Evolutionary conservation across 768 basidiomycete genomes (phyloP).

Genomic region (Gymnopilus dilepis): DNA sequence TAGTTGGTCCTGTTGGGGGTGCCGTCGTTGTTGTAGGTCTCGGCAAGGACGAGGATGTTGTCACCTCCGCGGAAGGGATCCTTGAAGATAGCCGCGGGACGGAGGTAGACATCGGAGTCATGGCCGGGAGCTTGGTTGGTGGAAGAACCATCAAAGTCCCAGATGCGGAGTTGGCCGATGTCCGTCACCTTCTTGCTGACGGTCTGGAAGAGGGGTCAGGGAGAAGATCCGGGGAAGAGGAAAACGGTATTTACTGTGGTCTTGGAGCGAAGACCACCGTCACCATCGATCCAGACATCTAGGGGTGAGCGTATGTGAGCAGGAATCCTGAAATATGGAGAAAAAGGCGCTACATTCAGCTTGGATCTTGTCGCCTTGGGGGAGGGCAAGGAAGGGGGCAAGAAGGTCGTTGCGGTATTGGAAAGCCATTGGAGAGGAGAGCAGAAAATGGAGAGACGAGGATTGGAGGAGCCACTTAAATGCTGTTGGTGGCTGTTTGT

Average conservation of each 20-base stretch:
- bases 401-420: conserved; percentile 84
- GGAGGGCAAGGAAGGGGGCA: conserved; percentile 85
- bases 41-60: conserved; percentile 96
- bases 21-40: conserved; percentile 98
- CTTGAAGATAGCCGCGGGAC: conserved; percentile 96
- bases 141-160: conserved; percentile 99
- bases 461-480: conserved; percentile 30
- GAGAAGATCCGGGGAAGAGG: conserved; percentile 14
- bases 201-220: conserved; percentile 56
- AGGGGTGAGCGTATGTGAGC: conserved; percentile 25
- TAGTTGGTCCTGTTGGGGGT: conserved; percentile 97
- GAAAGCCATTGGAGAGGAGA: conserved; percentile 36
- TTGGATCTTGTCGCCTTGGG: conserved; percentile 92
- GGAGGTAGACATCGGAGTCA: conserved; percentile 98
- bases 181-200: conserved; percentile 85
- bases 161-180: conserved; percentile 90
- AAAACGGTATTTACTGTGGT: conserved; percentile 66
- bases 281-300: conserved; percentile 99
- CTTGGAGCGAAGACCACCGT: conserved; percentile 93
- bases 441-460: conserved; percentile 30
- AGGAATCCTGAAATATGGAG: conserved; percentile 19
- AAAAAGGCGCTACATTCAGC: conserved; percentile 77
- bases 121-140: conserved; percentile 95
- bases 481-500: conserved; percentile 40
- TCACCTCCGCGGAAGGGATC: conserved; percentile 99